Base-by-base conservation (phyloP, 257 asterid species). In the Verbascum thapsus region DNA sequence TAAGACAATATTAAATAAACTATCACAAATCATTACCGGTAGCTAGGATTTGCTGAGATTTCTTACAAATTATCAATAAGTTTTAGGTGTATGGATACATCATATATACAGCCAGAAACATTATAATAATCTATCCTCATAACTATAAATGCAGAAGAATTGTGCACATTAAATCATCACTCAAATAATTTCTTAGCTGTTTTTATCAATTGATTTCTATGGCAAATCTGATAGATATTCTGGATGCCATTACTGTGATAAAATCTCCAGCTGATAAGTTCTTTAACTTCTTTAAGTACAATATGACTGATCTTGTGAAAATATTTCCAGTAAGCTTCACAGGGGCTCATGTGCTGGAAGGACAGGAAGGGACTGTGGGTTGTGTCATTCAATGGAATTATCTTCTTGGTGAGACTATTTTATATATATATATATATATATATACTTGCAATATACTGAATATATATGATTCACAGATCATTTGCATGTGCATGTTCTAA, bases 331-430 rank as follows among this genome's bases (percentile, higher is more conserved):
- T 34, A 3, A 26, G 39, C 51, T 64, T 34, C 68, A 69, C 59
- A 3, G 64, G 62, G 13, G 82, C 13, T 15, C 8, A 64, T 35
- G 0, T 77, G 23, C 13, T 77, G 12, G 51, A 77, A 72, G 82
- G 82, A 22, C 62, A 59, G 44, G 72, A 69, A 13, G 82, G 74
- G 40, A 48, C 41, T 5, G 78, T 61, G 3, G 82, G 82, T 3
- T 53, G 44, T 22, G 39, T 69, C 71, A 77, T 40, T 71, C 42
- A 0, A 1, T 77, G 82, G 78, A 45, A n/a, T 10, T 77, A 69
- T 45, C 7, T 10, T 41, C 3, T 72, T 43, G 82, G 82, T 77
- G 20, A 58, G 68, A 53, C 10, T 26, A 26, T n/a, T n/a, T n/a
- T n/a, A n/a, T n/a, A n/a, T n/a, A n/a, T n/a, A n/a, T n/a, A n/a